Conservation (phyloP, 2,329 filamentous ascomycete species). For the Penicillium sp. region DNA sequence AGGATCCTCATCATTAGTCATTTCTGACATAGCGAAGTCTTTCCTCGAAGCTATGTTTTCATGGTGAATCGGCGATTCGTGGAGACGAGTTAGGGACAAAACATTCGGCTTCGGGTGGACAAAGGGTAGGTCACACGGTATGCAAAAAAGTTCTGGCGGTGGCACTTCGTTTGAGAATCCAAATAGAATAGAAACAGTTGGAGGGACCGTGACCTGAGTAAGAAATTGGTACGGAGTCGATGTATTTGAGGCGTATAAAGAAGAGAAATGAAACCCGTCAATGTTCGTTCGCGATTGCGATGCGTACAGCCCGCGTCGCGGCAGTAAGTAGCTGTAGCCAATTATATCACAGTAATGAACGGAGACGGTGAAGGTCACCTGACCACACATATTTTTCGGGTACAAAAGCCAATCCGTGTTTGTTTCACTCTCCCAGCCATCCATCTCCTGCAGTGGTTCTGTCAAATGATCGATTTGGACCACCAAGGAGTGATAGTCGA, state of each 20-base stretch:
- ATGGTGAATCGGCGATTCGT: background rate
- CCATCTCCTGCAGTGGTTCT: background rate
- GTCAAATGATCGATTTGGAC: background rate
- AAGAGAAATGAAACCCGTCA: background rate
- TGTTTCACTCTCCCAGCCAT: background rate
- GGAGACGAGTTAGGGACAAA: background rate
- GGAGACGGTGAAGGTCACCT: background rate
- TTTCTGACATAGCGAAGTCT: background rate
- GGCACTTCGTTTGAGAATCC: background rate
- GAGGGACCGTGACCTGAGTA: background rate
- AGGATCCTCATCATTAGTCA: background rate
- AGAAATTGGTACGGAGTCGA: background rate
- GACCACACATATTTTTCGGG: background rate
- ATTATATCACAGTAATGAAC: background rate
- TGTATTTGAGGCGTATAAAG: background rate
- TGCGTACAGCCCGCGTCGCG: background rate
- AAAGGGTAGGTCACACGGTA: background rate
- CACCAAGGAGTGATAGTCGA: background rate
- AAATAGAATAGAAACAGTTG: background rate
- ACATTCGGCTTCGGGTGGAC: background rate
- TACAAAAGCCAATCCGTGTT: background rate
- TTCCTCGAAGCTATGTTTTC: background rate
- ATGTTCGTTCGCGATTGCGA: background rate
- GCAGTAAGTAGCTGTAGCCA: background rate
- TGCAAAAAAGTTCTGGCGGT: background rate